Percentiles rank a stretch among this genome's conserved stretches.
Evolutionary conservation across 2,329 filamentous ascomycete genomes (phyloP).

Genomic region (Moelleriella libera): DNA sequence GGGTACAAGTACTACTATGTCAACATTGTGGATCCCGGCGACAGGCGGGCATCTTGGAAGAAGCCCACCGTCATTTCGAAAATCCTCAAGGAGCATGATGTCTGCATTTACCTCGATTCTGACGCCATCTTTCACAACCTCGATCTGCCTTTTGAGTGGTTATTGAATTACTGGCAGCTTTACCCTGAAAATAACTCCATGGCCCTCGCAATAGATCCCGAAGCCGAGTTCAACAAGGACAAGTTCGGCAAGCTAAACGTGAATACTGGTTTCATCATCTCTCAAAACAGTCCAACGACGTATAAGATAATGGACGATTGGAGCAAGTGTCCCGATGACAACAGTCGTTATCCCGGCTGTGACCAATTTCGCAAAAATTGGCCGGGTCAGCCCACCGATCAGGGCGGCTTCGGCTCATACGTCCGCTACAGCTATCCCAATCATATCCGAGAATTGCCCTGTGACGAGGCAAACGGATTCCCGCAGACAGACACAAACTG

Average conservation of each 20-base stretch:
- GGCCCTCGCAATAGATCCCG: slow-evolving; percentile 25
- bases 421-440: slow-evolving; percentile 26
- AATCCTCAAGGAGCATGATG: slow-evolving; percentile 27
- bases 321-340: slow-evolving; percentile 25
- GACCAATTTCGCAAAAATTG: slow-evolving; percentile 20
- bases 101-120: slow-evolving; percentile 29
- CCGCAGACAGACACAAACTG: slow-evolving; percentile 23
- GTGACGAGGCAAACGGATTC: slow-evolving; percentile 28
- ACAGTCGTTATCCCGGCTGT: slow-evolving; percentile 22
- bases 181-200: slow-evolving; percentile 24
- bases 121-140: slow-evolving; percentile 29
- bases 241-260: slow-evolving; percentile 24
- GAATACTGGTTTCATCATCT: slow-evolving; percentile 39
- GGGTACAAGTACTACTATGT: slow-evolving; percentile 33
- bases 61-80: slow-evolving; percentile 26
- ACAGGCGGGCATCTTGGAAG: slow-evolving; percentile 31
- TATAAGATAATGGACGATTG: slow-evolving; percentile 34
- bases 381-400: slow-evolving; percentile 24
- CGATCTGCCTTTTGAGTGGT: slow-evolving; percentile 30
- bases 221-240: slow-evolving; percentile 22
- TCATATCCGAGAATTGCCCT: slow-evolving; percentile 24
- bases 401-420: slow-evolving; percentile 28
- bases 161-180: slow-evolving; percentile 31
- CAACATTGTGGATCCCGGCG: slow-evolving; percentile 20
- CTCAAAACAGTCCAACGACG: slow-evolving; percentile 33